A percentile compares a stretch with the other conserved stretches of the same genome.
phyloP scores from a whole-genome alignment of 176 grass and related monocot genomes.

The Triticum aestivum region IWGSC_CS_RefSeq_v2.1 NC_057805.1:234652173-234652672 shows the following conservation, averaged over 20 bases:
- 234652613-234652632: not conserved
- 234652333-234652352: not conserved
- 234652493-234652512: not conserved
- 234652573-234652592: not conserved
- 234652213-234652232: conserved; percentile 96
- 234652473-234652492: not conserved
- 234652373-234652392: not conserved
- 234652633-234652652: not conserved
- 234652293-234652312: not conserved
- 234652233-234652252: conserved; percentile 99
- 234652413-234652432: not conserved
- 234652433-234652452: not conserved
- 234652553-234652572: no score
- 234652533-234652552: not conserved
- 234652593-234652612: not conserved
- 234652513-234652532: not conserved
- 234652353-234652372: not conserved
- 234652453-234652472: conserved; percentile 8
- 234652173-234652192: conserved; percentile 90
- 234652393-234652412: not conserved
- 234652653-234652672: conserved; percentile 1
- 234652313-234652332: not conserved
- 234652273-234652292: conserved; percentile 61
- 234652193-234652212: conserved; percentile 96
- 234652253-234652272: conserved; percentile 95